Percentiles rank a stretch among this genome's conserved stretches.
phyloP scores from a whole-genome alignment of 2,329 filamentous ascomycete species.

The Aspergillus sp. region DNA sequence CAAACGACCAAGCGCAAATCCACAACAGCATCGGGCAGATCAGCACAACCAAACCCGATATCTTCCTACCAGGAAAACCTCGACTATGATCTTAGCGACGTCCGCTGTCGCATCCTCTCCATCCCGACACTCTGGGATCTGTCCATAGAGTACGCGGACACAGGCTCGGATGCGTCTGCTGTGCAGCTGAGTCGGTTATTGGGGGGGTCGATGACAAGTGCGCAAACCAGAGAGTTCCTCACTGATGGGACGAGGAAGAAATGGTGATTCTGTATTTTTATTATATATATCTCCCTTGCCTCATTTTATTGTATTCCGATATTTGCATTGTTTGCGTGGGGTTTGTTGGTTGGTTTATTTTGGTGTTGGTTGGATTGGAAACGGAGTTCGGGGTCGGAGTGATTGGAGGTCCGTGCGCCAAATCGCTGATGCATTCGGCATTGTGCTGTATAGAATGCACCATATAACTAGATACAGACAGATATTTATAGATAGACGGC shows the following conservation, averaged over 20 bases:
- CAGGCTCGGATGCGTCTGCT: conserved; percentile 22
- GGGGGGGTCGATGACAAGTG: conserved; percentile 32
- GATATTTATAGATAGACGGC: too few relatives aligned
- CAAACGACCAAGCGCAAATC: too few relatives aligned
- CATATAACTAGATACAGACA: too few relatives aligned
- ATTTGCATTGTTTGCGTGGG: background rate
- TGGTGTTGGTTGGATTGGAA: too few relatives aligned
- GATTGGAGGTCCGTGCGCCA: too few relatives aligned
- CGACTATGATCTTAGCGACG: conserved; percentile 33
- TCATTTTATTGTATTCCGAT: background rate
- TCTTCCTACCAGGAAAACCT: conserved; percentile 30
- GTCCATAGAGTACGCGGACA: conserved; percentile 36
- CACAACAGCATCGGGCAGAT: too few relatives aligned
- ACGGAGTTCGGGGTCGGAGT: too few relatives aligned
- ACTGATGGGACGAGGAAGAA: background rate
- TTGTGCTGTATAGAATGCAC: too few relatives aligned
- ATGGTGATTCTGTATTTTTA: background rate
- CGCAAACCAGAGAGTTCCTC: conserved; percentile 17
- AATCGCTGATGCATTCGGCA: too few relatives aligned
- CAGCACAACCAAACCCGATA: conserved; percentile 15
- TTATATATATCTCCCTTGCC: background rate
- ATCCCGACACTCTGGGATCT: conserved; percentile 35
- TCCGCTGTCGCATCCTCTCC: conserved; percentile 32
- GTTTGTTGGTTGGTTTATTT: too few relatives aligned
- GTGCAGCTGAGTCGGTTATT: conserved; percentile 27